phyloP scores from a whole-genome alignment of 768 basidiomycete genomes.

The Hydnum rufescens region DNA sequence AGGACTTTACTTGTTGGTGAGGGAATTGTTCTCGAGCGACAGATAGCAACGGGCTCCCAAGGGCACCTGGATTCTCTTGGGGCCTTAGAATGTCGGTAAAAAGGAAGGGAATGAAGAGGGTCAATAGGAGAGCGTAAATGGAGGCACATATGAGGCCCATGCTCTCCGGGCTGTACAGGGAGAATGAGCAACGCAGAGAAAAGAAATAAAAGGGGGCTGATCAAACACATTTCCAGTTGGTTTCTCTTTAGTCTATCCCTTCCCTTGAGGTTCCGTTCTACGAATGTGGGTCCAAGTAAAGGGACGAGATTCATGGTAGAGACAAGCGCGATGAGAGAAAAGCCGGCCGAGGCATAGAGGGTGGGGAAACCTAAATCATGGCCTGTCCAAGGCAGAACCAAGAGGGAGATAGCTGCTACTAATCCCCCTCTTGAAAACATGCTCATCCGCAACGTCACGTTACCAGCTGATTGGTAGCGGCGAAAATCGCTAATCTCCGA shows the following conservation, averaged over 20 bases:
- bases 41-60: slow-evolving; percentile 14
- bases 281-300: slow-evolving; percentile 59
- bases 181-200: slow-evolving; percentile 4
- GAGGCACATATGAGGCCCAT: slow-evolving; percentile 79
- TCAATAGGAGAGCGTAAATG: slow-evolving; percentile 69
- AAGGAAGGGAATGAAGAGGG: slow-evolving; percentile 88
- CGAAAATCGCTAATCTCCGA: too few relatives aligned
- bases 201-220: slow-evolving; percentile 4
- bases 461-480: too few relatives aligned
- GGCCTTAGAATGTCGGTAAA: slow-evolving; percentile 38
- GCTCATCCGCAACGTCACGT: too few relatives aligned
- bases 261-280: slow-evolving; percentile 67
- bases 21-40: slow-evolving; percentile 45
- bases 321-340: slow-evolving; percentile 66
- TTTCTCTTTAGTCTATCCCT: slow-evolving; percentile 74
- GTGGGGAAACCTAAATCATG: too few relatives aligned
- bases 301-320: slow-evolving; percentile 63
- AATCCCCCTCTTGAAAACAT: too few relatives aligned
- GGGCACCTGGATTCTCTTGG: neutral
- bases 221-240: slow-evolving; percentile 48
- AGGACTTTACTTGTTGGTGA: slow-evolving; percentile 34
- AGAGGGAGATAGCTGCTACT: too few relatives aligned
- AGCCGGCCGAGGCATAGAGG: slow-evolving; percentile 60
- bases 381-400: too few relatives aligned
- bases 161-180: slow-evolving; percentile 60